Evolutionary conservation across 768 basidiomycete genomes (phyloP).

Genomic region (Boletus pseudopeckii): DNA sequence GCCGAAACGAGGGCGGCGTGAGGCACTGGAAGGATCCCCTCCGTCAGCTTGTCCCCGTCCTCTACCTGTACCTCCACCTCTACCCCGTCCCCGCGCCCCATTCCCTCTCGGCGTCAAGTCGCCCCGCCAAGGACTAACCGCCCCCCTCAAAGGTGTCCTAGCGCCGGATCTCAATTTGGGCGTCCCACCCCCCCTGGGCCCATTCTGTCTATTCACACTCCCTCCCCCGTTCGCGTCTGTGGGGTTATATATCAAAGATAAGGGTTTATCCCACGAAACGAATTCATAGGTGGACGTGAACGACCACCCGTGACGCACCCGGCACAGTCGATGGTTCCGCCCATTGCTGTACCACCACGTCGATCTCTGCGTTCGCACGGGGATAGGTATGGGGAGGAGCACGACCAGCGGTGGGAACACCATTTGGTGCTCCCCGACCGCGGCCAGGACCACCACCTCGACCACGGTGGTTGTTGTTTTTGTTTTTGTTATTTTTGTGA

Average conservation of each 20-base stretch:
- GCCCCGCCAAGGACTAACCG: slow-evolving; percentile 11
- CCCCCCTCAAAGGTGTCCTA: slow-evolving; percentile 15
- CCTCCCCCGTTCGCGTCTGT: slow-evolving; percentile 1
- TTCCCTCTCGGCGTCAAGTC: slow-evolving; percentile 8
- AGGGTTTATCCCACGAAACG: background rate
- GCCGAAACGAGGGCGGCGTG: slow-evolving; percentile 7
- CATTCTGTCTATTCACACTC: background rate
- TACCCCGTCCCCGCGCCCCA: slow-evolving; percentile 22
- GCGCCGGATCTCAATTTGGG: slow-evolving; percentile 10
- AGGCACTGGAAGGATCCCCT: background rate
- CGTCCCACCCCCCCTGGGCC: slow-evolving; percentile 4
- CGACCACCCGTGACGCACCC: slow-evolving; percentile 17
- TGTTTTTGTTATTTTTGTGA: slow-evolving; percentile 7
- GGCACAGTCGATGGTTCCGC: background rate
- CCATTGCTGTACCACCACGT: slow-evolving; percentile 28
- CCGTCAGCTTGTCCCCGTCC: background rate
- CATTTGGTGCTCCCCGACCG: slow-evolving; percentile 6
- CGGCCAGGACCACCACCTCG: slow-evolving; percentile 24
- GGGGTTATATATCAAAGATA: background rate
- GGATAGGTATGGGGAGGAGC: slow-evolving; percentile 18
- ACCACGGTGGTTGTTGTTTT: slow-evolving; percentile 21
- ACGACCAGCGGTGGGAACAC: background rate
- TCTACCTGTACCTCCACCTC: slow-evolving; percentile 23
- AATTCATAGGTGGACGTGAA: background rate
- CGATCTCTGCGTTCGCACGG: slow-evolving; percentile 18